Evolutionary conservation across 2,329 filamentous ascomycete species (phyloP).

Genomic region (Hypocrella siamensis): DNA sequence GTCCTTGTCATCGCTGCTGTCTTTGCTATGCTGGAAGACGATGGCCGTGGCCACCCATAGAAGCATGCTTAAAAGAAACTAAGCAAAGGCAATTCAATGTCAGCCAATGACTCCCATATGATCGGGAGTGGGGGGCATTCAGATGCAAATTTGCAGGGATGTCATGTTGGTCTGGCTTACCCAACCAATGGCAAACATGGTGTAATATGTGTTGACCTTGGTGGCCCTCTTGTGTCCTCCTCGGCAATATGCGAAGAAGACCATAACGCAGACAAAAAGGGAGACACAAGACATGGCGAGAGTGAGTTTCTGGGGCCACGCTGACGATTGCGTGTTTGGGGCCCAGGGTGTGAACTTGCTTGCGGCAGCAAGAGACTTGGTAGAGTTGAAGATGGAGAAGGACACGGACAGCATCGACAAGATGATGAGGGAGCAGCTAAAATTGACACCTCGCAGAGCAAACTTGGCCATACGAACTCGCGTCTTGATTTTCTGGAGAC

Average conservation of each 20-base stretch:
- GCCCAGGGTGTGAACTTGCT: constrained; percentile 83
- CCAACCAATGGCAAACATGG: constrained; percentile 80
- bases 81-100: neutral
- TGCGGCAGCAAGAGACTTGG: constrained; percentile 54
- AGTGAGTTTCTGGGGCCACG: constrained; percentile 82
- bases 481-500: constrained; percentile 68
- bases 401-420: constrained; percentile 79
- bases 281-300: constrained; percentile 69
- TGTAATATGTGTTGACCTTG: constrained; percentile 91
- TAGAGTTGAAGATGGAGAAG: constrained; percentile 84
- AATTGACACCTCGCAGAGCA: constrained; percentile 87
- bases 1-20: constrained; percentile 59
- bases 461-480: constrained; percentile 89
- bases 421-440: constrained; percentile 91
- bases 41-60: constrained; percentile 85
- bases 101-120: neutral
- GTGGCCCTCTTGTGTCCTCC: constrained; percentile 80
- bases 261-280: constrained; percentile 58
- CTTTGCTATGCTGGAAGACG: constrained; percentile 64
- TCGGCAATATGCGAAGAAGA: constrained; percentile 76
- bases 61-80: constrained; percentile 77
- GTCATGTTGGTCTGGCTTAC: too few relatives aligned
- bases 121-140: too few relatives aligned
- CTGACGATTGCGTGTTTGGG: constrained; percentile 41
- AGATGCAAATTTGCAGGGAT: constrained; percentile 1